Evolutionary conservation across 768 basidiomycete species (phyloP).

Genomic region (Galerina marginata): DNA sequence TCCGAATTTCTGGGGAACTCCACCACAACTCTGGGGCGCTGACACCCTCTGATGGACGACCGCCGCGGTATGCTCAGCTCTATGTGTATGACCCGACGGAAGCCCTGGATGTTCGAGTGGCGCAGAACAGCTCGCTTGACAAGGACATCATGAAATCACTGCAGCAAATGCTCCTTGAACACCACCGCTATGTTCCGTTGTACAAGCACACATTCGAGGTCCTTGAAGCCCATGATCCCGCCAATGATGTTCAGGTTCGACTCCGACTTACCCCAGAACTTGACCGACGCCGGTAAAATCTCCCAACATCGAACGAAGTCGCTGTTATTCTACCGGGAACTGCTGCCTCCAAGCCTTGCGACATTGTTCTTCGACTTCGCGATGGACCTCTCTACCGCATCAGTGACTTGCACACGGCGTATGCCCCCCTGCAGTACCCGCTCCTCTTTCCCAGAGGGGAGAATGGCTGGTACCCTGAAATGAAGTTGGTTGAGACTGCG

Average conservation of each 20-base stretch:
- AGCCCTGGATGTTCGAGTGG: conserved; percentile 34
- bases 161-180: conserved; percentile 24
- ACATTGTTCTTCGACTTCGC: conserved; percentile 22
- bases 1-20: conserved; percentile 41
- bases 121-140: conserved; percentile 28
- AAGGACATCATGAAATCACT: conserved; percentile 24
- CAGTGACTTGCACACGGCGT: conserved; percentile 28
- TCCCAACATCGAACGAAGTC: conserved; percentile 32
- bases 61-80: conserved; percentile 43
- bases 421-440: conserved; percentile 28
- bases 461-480: conserved; percentile 30
- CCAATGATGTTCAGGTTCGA: conserved; percentile 23
- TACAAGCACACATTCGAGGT: conserved; percentile 40
- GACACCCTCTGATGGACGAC: conserved; percentile 19
- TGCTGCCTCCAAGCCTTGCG: conserved; percentile 8
- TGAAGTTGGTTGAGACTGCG: conserved; percentile 20
- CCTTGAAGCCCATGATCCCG: conserved; percentile 25
- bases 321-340: conserved; percentile 17
- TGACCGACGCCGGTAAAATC: conserved; percentile 44
- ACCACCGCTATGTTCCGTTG: conserved; percentile 33
- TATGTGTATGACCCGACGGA: conserved; percentile 42
- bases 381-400: conserved; percentile 22
- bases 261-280: conserved; percentile 22
- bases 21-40: conserved; percentile 41
- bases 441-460: conserved; percentile 29